Percentiles rank a stretch among this genome's conserved stretches.
These are phyloP conservation scores for Russula foetens DNA, from an alignment of 768 basidiomycete genomes.

Conservation along the genomic window DNA sequence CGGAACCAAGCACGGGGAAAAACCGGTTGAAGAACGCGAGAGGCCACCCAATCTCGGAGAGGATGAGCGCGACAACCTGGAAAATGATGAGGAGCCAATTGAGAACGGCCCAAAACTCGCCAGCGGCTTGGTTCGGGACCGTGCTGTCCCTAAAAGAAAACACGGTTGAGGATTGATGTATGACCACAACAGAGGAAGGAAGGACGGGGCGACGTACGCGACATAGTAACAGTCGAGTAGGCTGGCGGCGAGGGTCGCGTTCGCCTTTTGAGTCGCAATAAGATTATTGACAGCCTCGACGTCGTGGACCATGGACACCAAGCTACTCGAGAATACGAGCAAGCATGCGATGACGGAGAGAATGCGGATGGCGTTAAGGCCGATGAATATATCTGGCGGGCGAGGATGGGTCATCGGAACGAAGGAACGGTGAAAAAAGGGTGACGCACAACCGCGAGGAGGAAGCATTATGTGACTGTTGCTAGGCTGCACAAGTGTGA, in stretches of 20 bases:
- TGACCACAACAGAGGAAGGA: not conserved
- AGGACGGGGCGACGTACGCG: not conserved
- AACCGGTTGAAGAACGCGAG: slow-evolving; percentile 67
- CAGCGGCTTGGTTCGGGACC: slow-evolving; percentile 86
- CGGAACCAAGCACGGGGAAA: slow-evolving; percentile 79
- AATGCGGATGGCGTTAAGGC: slow-evolving; percentile 15
- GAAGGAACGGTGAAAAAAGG: not conserved
- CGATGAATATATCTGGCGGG: slow-evolving; percentile 17
- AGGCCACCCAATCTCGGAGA: slow-evolving; percentile 83
- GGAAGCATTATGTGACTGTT: slow-evolving; percentile 16
- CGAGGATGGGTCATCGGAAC: not conserved
- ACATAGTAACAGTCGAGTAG: slow-evolving; percentile 17
- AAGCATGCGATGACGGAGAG: slow-evolving; percentile 17
- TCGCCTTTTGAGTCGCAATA: slow-evolving; percentile 11
- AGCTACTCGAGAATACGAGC: slow-evolving; percentile 18
- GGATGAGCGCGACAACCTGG: slow-evolving; percentile 69
- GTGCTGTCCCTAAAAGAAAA: slow-evolving; percentile 50
- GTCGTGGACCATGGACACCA: slow-evolving; percentile 19
- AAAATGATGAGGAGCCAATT: slow-evolving; percentile 83
- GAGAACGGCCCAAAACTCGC: slow-evolving; percentile 85
- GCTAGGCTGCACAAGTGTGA: not conserved
- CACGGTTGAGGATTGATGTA: not conserved
- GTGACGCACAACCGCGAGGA: slow-evolving; percentile 19
- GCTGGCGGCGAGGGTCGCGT: slow-evolving; percentile 1
- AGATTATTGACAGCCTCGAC: slow-evolving; percentile 18